Evolutionary conservation across 139 green algal species (phyloP).

Genomic region (Choricystis sp.): DNA sequence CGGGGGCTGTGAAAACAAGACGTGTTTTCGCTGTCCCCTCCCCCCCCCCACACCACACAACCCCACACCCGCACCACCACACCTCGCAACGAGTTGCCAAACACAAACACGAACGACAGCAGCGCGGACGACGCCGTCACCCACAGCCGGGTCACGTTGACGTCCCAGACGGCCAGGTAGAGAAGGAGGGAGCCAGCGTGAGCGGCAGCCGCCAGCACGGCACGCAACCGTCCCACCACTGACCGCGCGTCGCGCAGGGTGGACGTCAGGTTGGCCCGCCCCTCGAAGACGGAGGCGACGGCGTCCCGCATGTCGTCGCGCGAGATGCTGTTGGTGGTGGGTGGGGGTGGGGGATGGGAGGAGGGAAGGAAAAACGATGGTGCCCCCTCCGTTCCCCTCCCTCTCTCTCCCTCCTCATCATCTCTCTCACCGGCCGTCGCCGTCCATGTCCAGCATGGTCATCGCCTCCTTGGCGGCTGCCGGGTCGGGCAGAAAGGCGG

Average conservation of each 20-base stretch:
- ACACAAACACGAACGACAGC: slow-evolving; percentile 21
- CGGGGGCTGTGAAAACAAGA: too few species aligned
- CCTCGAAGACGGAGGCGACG: slow-evolving; percentile 8
- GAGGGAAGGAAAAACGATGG: too few species aligned
- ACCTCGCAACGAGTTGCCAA: slow-evolving; percentile 10
- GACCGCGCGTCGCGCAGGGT: slow-evolving; percentile 16
- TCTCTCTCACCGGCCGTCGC: slow-evolving; percentile 17
- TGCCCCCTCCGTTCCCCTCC: too few species aligned
- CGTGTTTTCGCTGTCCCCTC: not conserved
- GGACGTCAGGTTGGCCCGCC: slow-evolving; percentile 20
- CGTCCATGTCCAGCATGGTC: slow-evolving; percentile 16
- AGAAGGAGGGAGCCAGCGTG: slow-evolving; percentile 7
- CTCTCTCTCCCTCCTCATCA: too few species aligned
- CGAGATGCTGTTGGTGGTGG: too few species aligned
- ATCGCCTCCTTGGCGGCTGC: slow-evolving; percentile 10
- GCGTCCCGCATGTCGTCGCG: slow-evolving; percentile 16
- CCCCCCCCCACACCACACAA: not conserved
- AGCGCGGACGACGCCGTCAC: slow-evolving; percentile 15
- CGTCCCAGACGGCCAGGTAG: slow-evolving; percentile 9
- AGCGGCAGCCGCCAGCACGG: slow-evolving; percentile 4
- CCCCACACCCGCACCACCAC: not conserved
- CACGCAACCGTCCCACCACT: slow-evolving; percentile 11
- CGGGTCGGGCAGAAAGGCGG: slow-evolving; percentile 10
- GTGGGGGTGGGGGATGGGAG: not conserved
- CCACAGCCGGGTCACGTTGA: slow-evolving; percentile 20